Percentiles rank a stretch among this genome's conserved stretches.
These are phyloP conservation scores for Cladosporium sp. DNA, from an alignment of 2,329 filamentous ascomycete genomes.

Conservation along the genomic window DNA sequence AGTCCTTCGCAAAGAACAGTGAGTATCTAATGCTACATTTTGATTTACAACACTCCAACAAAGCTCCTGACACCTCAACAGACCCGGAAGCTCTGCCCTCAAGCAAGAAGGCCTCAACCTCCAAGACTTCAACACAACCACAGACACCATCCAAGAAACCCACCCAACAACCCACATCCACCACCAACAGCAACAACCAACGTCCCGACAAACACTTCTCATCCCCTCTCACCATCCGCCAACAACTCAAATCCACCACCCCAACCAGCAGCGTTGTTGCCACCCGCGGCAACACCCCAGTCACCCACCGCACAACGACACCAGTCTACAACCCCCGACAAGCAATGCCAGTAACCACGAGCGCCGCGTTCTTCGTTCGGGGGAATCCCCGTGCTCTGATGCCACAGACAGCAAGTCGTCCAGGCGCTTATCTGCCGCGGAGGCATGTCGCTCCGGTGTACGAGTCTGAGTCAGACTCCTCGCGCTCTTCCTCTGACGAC, in stretches of 20 bases:
- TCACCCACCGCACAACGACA: background rate
- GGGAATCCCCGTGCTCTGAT: background rate
- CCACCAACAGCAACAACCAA: background rate
- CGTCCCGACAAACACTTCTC: background rate
- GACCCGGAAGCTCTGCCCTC: background rate
- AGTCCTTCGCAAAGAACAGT: conserved; percentile 8
- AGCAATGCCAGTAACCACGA: background rate
- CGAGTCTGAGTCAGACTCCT: too few species aligned
- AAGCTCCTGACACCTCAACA: background rate
- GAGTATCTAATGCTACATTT: background rate
- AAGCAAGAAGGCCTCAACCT: background rate
- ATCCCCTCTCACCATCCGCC: background rate
- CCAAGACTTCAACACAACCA: background rate
- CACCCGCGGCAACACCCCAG: background rate
- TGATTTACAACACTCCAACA: background rate
- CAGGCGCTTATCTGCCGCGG: background rate
- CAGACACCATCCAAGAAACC: background rate
- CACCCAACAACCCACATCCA: background rate
- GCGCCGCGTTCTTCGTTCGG: background rate
- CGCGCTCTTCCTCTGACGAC: background rate
- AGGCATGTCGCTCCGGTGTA: background rate
- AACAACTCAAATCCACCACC: background rate
- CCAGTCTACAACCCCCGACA: background rate
- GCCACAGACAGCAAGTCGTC: background rate
- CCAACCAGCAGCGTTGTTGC: conserved; percentile 9